These are phyloP conservation scores for Austropuccinia psidii DNA, from an alignment of 1,284 basidiomycete species.

Conservation along the genomic window DNA sequence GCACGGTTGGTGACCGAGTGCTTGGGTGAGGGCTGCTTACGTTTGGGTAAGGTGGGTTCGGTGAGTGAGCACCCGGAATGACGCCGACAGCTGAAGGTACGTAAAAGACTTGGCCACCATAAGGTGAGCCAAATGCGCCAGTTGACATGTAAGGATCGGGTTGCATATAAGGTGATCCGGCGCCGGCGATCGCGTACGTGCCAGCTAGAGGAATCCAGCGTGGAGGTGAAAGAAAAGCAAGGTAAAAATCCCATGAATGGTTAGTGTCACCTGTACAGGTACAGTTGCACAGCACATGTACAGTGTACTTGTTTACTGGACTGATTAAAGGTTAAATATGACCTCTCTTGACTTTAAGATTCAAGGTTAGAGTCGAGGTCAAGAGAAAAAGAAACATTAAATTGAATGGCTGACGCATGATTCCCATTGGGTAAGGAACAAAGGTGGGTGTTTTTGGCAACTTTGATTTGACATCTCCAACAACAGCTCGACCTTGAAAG, in stretches of 20 bases:
- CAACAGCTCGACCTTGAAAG: slow-evolving; percentile 29
- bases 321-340: too few species aligned
- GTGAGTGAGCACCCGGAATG: slow-evolving; percentile 20
- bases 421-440: slow-evolving; percentile 35
- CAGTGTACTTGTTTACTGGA: too few species aligned
- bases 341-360: background rate
- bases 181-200: slow-evolving; percentile 26
- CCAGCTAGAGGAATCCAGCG: background rate
- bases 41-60: slow-evolving; percentile 22
- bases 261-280: too few species aligned
- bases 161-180: slow-evolving; percentile 35
- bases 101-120: slow-evolving; percentile 33
- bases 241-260: too few species aligned
- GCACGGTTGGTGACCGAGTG: slow-evolving; percentile 21
- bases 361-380: background rate
- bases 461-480: slow-evolving; percentile 35
- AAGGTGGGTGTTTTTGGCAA: slow-evolving; percentile 36
- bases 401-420: slow-evolving; percentile 28
- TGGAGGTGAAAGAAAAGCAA: background rate
- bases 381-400: background rate
- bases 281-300: too few species aligned
- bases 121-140: slow-evolving; percentile 22
- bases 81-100: slow-evolving; percentile 34
- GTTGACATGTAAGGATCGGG: slow-evolving; percentile 29
- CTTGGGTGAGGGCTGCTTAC: slow-evolving; percentile 22